Evolutionary conservation across 257 asterid genomes (phyloP).

Genomic region (Solanum dulcamara): DNA sequence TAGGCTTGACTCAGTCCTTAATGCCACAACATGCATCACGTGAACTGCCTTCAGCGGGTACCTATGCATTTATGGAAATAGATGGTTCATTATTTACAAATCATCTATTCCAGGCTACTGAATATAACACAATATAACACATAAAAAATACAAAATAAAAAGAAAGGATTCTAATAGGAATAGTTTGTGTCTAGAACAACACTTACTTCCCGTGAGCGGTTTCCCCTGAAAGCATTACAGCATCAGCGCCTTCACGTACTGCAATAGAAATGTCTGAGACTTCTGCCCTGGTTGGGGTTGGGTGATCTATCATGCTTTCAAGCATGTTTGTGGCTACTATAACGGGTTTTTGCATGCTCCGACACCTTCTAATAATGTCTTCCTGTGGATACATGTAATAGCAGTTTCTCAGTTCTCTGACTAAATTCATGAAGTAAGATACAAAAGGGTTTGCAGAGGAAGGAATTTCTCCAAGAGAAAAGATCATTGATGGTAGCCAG

Average conservation of each 20-base stretch:
- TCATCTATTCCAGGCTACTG: background rate
- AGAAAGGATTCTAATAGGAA: background rate
- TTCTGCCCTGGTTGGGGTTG: slow-evolving; percentile 98
- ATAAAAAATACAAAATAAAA: background rate
- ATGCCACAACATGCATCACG: slow-evolving; percentile 93
- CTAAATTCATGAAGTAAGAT: background rate
- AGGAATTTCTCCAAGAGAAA: background rate
- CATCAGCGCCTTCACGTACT: slow-evolving; percentile 95
- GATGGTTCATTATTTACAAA: background rate
- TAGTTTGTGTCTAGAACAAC: background rate
- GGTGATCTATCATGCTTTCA: slow-evolving; percentile 95
- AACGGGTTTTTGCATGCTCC: slow-evolving; percentile 81
- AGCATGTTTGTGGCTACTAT: slow-evolving; percentile 97
- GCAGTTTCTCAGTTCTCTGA: background rate
- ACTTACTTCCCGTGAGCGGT: slow-evolving; percentile 98
- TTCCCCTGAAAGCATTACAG: slow-evolving; percentile 97
- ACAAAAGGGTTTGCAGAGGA: background rate
- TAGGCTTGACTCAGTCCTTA: slow-evolving; percentile 71
- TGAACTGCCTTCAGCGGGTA: slow-evolving; percentile 87
- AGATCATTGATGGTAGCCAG: background rate
- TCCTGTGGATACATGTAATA: slow-evolving; percentile 28
- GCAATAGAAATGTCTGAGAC: slow-evolving; percentile 98
- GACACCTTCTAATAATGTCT: slow-evolving; percentile 86
- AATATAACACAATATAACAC: background rate
- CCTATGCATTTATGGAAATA: slow-evolving; percentile 20